Percentiles rank a stretch among this genome's conserved stretches.
Evolutionary conservation across 2,329 filamentous ascomycete species (phyloP).

Genomic region (Teratosphaeriaceae sp.): DNA sequence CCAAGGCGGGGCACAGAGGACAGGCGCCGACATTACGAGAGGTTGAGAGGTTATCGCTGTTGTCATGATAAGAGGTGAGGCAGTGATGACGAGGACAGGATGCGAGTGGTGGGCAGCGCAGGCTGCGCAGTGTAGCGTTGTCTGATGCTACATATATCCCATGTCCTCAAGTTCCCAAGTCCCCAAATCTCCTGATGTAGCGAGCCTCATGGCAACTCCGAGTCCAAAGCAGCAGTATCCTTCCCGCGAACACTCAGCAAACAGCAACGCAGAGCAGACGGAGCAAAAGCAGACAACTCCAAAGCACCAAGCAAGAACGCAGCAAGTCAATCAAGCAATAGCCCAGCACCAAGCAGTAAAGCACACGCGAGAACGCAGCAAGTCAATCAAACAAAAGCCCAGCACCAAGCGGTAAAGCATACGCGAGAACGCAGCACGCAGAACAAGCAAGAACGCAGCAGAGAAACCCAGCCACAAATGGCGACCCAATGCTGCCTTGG

Average conservation of each 20-base stretch:
- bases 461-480: not conserved
- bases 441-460: not conserved
- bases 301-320: not conserved
- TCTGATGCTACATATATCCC: not conserved
- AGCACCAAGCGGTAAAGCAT: not conserved
- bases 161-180: no score
- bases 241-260: not conserved
- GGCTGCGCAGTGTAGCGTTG: no score
- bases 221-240: not conserved
- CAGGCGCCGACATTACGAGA: constrained; percentile 48
- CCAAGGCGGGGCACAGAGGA: constrained; percentile 28
- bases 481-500: not conserved
- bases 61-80: not conserved
- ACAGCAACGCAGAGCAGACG: no score
- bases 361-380: not conserved
- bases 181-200: no score
- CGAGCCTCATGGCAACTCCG: not conserved
- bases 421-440: not conserved
- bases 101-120: no score
- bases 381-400: not conserved
- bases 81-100: no score
- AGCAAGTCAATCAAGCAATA: not conserved
- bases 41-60: constrained; percentile 41
- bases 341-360: not conserved
- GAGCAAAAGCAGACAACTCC: not conserved